Base-by-base conservation (phyloP, 1,284 basidiomycete genomes). In the Ceratobasidium sp. region DNA sequence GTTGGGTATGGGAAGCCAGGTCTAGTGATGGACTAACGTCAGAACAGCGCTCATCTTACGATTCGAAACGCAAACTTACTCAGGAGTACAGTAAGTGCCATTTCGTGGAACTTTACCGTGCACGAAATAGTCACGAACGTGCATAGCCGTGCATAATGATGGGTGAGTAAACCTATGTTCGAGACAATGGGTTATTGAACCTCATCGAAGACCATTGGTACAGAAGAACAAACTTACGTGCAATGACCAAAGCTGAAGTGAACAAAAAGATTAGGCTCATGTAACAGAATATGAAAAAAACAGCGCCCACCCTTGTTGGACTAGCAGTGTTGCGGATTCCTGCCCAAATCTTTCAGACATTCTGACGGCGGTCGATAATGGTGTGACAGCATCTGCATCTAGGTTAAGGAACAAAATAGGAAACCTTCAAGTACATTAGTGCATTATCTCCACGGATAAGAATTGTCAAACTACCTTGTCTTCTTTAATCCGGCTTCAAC, bases 401-500 rank as follows among this genome's bases (percentile, higher is more conserved):
- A 63, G 40, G 40, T 58, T 61, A 12, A 33, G 18, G 6, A n/a
- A 63, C 26, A 49, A 28, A 39, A 49, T 73, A 23, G 56, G 40
- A 58, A 49, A 73, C n/a, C 70, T 73, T 40, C 3, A 56, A 28
- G 15, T 49, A 44, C 13, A 33, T 40, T 73, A 6, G 42, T 42
- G 33, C 39, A 73, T n/a, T 3, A 23, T 61, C 33, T 33, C 33
- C 33, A 33, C 33, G 33, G 33, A 33, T 4, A 33, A 33, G 33
- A 33, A 33, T 33, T 33, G 33, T 33, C 33, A 33, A 33, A 33
- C 33, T 33, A 78, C 80, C 66, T 80, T 15, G 80, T 79, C 46
- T 79, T 79, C 42, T 64, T 71, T 39, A 82, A 55, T 3, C 81
- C 81, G 3, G 76, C 75, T 33, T 49, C 64, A n/a, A 33, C 39